phyloP scores from a whole-genome alignment of 1,284 basidiomycete genomes.

The Stygiomarasmius scandens region DNA sequence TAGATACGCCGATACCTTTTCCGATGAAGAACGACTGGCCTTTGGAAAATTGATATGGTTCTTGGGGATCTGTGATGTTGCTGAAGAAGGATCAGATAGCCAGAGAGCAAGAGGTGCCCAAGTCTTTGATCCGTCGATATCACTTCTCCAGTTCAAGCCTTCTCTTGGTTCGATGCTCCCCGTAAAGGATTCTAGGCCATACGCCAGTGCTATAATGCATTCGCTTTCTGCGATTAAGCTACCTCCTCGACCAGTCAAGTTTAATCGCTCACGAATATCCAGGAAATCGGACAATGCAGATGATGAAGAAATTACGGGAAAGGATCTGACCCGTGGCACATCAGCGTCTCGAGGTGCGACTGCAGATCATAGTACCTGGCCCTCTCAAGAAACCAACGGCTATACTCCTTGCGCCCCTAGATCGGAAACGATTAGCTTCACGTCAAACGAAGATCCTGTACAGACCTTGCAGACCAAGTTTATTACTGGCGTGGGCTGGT shows the following conservation, averaged over 20 bases:
- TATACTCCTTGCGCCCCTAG: too few species aligned
- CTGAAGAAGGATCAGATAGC: constrained; percentile 26
- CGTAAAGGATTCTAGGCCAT: background rate
- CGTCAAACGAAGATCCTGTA: background rate
- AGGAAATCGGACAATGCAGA: background rate
- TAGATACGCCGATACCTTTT: constrained; percentile 33
- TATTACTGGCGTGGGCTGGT: constrained; percentile 47
- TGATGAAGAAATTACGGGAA: constrained; percentile 1
- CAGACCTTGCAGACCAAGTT: constrained; percentile 32
- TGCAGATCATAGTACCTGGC: too few species aligned
- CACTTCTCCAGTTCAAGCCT: background rate
- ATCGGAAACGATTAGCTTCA: too few species aligned
- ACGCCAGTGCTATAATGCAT: background rate
- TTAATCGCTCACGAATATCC: constrained; percentile 12
- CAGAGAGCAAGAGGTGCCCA: background rate
- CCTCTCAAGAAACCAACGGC: too few species aligned
- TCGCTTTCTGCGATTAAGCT: constrained; percentile 24
- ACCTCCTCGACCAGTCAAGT: constrained; percentile 28
- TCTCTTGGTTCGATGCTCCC: too few species aligned
- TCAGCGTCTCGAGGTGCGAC: too few species aligned
- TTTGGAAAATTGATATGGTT: constrained; percentile 35
- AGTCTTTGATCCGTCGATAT: background rate
- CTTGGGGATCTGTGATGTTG: constrained; percentile 37
- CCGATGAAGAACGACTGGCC: constrained; percentile 32
- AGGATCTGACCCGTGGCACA: background rate